Evolutionary conservation across 2,329 filamentous ascomycete species (phyloP).

Genomic region (Allantophomopsis cytisporea): DNA sequence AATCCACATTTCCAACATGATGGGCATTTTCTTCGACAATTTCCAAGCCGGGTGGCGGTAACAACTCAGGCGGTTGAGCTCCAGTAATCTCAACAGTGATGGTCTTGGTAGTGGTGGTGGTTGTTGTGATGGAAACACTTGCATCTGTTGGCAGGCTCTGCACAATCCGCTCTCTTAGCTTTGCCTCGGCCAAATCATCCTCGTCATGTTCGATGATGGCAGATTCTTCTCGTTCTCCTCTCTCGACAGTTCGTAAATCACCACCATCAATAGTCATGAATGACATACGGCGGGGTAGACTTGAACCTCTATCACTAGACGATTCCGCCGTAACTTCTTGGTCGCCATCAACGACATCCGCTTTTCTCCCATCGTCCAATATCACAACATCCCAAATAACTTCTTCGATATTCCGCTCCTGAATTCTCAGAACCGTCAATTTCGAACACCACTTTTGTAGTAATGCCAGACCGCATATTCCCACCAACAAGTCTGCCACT

Average conservation of each 20-base stretch:
- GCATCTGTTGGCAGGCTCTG: conserved; percentile 39
- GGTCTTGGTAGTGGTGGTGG: conserved; percentile 44
- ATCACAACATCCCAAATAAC: conserved; percentile 56
- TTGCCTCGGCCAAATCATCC: conserved; percentile 22
- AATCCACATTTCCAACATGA: conserved; percentile 7
- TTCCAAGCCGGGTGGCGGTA: conserved; percentile 43
- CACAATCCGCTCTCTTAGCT: conserved; percentile 38
- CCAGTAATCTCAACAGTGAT: conserved; percentile 51
- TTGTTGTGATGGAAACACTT: conserved; percentile 44
- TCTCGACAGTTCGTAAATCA: conserved; percentile 21
- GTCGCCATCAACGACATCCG: conserved; percentile 32
- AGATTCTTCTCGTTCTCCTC: conserved; percentile 12
- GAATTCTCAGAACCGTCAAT: conserved; percentile 33
- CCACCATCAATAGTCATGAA: conserved; percentile 13
- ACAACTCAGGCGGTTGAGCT: conserved; percentile 32
- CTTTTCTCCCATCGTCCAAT: conserved; percentile 39
- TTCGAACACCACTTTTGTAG: conserved; percentile 42
- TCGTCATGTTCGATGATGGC: conserved; percentile 17
- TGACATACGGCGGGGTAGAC: conserved; percentile 9
- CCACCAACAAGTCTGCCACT: conserved; percentile 45
- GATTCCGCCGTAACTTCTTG: not conserved
- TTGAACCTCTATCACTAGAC: conserved; percentile 21
- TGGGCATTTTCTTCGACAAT: conserved; percentile 34
- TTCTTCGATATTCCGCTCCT: conserved; percentile 35
- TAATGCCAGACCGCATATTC: conserved; percentile 45